phyloP scores from a whole-genome alignment of 345 rosid genomes.

The Hypericum perforatum region DNA sequence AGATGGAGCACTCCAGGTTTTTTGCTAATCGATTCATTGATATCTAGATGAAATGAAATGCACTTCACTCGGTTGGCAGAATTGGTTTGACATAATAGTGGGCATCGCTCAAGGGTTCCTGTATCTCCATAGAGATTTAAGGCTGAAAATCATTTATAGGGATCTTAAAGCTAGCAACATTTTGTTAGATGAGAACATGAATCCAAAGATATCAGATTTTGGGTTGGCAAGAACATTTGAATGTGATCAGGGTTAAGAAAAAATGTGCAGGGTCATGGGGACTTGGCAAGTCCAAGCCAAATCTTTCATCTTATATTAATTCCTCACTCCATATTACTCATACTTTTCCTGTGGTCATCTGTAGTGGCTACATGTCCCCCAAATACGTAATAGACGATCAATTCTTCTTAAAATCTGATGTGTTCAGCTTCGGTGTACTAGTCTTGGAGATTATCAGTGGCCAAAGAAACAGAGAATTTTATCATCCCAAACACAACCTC shows the following conservation, averaged over 20 bases:
- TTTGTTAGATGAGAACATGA: conserved; percentile 19
- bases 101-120: conserved; percentile 24
- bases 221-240: conserved; percentile 21
- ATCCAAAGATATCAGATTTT: conserved; percentile 26
- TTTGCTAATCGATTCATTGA: too few species aligned
- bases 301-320: too few species aligned
- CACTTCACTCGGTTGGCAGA: conserved; percentile 16
- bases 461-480: too few species aligned
- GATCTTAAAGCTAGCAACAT: conserved; percentile 27
- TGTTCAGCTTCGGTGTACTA: too few species aligned
- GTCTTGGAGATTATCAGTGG: too few species aligned
- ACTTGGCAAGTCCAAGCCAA: conserved; percentile 22
- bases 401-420: too few species aligned
- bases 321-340: too few species aligned
- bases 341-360: too few species aligned
- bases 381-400: too few species aligned
- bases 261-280: conserved; percentile 15
- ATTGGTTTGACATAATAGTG: conserved; percentile 15
- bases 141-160: conserved; percentile 22
- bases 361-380: too few species aligned
- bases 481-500: too few species aligned
- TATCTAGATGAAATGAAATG: conserved; percentile 18
- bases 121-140: conserved; percentile 25
- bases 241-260: conserved; percentile 14
- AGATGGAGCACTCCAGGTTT: too few species aligned